Evolutionary conservation across 2,329 filamentous ascomycete genomes (phyloP).

Genomic region (Ophiostoma sp.): DNA sequence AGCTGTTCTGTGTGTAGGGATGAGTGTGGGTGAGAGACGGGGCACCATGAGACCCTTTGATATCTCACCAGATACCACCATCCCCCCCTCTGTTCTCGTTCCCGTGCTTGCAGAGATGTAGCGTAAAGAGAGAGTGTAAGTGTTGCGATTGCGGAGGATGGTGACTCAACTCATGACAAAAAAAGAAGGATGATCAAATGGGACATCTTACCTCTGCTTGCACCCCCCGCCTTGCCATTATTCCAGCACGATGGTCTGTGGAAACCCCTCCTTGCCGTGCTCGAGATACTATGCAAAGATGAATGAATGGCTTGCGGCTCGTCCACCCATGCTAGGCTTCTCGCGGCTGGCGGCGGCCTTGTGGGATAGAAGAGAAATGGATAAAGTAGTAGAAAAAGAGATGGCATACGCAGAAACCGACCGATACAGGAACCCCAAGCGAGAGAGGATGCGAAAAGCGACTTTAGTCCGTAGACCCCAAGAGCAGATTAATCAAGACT

Average conservation of each 20-base stretch:
- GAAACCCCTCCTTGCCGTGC: not conserved
- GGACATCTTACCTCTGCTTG: not conserved
- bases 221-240: not conserved
- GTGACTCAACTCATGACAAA: not conserved
- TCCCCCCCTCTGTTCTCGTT: not conserved
- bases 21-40: not conserved
- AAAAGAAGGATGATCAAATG: not conserved
- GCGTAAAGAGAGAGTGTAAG: not conserved
- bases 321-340: not conserved
- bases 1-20: no score
- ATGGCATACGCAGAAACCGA: not conserved
- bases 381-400: not conserved
- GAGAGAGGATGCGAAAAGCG: not conserved
- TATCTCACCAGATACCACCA: not conserved
- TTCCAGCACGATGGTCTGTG: not conserved
- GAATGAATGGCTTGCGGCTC: not conserved
- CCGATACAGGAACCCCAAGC: constrained; percentile 6
- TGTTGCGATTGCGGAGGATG: not conserved
- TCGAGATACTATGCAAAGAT: not conserved
- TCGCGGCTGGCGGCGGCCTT: not conserved
- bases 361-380: not conserved
- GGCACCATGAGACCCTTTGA: not conserved
- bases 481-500: not conserved
- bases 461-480: not conserved
- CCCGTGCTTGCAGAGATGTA: not conserved